Evolutionary conservation across 2,329 filamentous ascomycete species (phyloP), one percentile per base, ranked within the genome.

Genomic region (Cyclaneusma minus): DNA sequence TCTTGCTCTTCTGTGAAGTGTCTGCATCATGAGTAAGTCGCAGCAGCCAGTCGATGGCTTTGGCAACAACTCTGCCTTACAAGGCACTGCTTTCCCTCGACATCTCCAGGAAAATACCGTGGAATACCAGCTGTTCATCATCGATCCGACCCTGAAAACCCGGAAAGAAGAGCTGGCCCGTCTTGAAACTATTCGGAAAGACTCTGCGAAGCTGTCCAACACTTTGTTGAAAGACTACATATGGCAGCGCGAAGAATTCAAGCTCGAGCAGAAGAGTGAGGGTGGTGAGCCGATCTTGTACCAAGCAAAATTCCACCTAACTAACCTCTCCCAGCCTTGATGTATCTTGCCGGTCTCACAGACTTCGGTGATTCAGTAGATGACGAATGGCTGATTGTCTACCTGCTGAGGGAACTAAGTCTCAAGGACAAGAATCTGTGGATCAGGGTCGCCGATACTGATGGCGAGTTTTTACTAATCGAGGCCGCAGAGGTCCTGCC

Each of bases 361-460:
- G 80, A 87, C 47, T 95, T 84, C 43, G 85, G 87, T 6, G 91
- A 98, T 51, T 89, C 84, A 0, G 74, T 95, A 4, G 87, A 93
- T 44, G 89, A 98, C 42, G 91, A 98, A 56, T 98, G 89, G 91
- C 66, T 95, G 5, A 75, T 95, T 32, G 85, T 95, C 12, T 93
- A 85, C 52, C 56, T 95, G 4, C 60, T 98, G 16, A 71, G 80
- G 22, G 77, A 92, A 51, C 55, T 95, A 39, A 85, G 76, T 39
- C 78, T 64, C 39, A 61, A 65, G 19, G 80, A 80, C 41, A 58
- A 69, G 4, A 62, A 77, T 32, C 59, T 84, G 6, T 98, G 87
- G 85, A 67, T 84, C 24, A 73, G 80, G 25, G 64, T 92, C 4
- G 73, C 68, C 32, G 89, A 98, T 48, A 77, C 73, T 25, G 89